A percentile compares a stretch with the other conserved stretches of the same genome.
Evolutionary conservation across 768 basidiomycete species (phyloP).

Genomic region (Panellus pusillus): DNA sequence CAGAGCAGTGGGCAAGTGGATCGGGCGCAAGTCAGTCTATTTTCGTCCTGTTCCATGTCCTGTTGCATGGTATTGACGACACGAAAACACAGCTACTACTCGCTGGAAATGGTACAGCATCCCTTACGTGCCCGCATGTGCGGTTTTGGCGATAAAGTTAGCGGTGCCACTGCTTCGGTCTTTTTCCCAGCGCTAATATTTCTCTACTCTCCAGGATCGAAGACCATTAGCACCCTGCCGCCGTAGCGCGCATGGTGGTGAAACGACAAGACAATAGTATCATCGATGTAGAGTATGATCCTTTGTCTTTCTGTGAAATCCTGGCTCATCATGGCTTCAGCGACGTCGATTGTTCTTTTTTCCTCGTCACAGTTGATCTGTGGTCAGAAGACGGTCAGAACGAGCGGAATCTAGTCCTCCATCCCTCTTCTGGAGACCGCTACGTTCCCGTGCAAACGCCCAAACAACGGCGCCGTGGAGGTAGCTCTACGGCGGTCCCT

Average conservation of each 20-base stretch:
- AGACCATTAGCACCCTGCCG: constrained; percentile 89
- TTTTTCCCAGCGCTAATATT: constrained; percentile 13
- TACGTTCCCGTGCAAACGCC: constrained; percentile 54
- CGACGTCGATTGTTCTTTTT: constrained; percentile 83
- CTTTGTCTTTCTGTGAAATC: not conserved
- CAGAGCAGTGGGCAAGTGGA: constrained; percentile 72
- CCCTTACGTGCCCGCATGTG: constrained; percentile 93
- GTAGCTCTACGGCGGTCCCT: constrained; percentile 32
- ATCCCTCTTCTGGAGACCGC: constrained; percentile 78
- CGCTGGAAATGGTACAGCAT: constrained; percentile 83
- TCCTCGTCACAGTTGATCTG: constrained; percentile 89
- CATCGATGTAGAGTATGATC: constrained; percentile 74
- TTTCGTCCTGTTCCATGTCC: constrained; percentile 1
- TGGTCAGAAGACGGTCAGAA: constrained; percentile 83
- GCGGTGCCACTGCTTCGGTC: constrained; percentile 20
- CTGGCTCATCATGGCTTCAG: constrained; percentile 40
- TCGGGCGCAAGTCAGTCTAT: constrained; percentile 54
- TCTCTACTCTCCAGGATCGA: constrained; percentile 64
- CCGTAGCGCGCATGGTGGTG: constrained; percentile 82
- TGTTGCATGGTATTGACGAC: constrained; percentile 11
- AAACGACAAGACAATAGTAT: constrained; percentile 63
- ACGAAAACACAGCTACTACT: constrained; percentile 60
- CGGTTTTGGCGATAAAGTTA: constrained; percentile 93
- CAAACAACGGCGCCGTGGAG: constrained; percentile 45
- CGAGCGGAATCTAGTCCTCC: constrained; percentile 88